phyloP scores from a whole-genome alignment of 768 basidiomycete species.

The Tylopilus cervinicoccineus region DNA sequence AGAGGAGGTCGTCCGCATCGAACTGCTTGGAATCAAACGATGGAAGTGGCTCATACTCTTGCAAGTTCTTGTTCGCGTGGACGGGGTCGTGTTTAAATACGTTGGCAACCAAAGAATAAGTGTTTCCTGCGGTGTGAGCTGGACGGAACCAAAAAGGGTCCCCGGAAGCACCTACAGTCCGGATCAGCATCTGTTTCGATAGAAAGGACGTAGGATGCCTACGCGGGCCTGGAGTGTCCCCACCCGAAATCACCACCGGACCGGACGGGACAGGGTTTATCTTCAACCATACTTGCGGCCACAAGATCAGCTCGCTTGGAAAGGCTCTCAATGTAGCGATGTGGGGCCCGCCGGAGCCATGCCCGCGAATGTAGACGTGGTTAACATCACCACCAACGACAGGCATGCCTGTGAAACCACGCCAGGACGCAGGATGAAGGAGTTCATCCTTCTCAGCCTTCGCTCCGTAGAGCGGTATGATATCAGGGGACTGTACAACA shows the following conservation, averaged over 20 bases:
- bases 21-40: neutral
- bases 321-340: conserved; percentile 2
- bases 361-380: conserved; percentile 5
- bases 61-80: neutral
- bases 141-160: conserved; percentile 7
- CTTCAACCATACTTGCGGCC: neutral
- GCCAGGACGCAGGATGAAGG: neutral
- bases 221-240: neutral
- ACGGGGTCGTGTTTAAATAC: neutral
- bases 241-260: neutral
- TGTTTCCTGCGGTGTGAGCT: neutral
- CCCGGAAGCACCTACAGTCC: neutral
- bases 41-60: neutral
- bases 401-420: conserved; percentile 5
- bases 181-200: neutral
- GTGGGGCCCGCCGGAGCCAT: neutral
- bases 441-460: neutral
- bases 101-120: conserved; percentile 8
- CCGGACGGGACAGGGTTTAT: neutral
- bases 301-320: conserved; percentile 5
- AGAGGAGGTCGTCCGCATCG: neutral
- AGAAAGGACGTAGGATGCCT: neutral
- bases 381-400: conserved; percentile 4
- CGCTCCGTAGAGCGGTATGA: conserved; percentile 2
- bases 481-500: neutral